These are phyloP conservation scores for Chloropicon primus DNA, from an alignment of 139 green algal species.

Conservation along the genomic window DNA sequence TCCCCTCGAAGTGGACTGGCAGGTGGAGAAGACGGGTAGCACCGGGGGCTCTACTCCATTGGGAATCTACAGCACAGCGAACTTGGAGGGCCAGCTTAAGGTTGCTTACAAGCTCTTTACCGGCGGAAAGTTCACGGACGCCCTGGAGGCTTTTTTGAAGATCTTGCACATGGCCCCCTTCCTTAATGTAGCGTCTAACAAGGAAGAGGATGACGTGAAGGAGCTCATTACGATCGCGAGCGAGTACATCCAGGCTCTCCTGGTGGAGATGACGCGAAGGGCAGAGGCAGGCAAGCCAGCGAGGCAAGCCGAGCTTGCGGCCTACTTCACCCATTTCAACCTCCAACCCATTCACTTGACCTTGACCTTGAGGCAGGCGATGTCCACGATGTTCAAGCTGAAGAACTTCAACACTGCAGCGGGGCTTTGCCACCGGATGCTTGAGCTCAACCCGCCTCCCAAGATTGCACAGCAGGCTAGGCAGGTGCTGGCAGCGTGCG, in stretches of 20 bases:
- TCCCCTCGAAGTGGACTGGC: neutral
- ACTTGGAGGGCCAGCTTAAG: constrained; percentile 36
- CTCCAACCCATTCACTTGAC: constrained; percentile 69
- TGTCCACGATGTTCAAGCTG: constrained; percentile 92
- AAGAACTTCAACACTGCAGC: constrained; percentile 81
- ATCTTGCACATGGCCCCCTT: constrained; percentile 83
- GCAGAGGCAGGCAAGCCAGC: constrained; percentile 38
- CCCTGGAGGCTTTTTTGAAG: constrained; percentile 56
- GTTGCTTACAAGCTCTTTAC: constrained; percentile 85
- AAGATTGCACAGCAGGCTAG: constrained; percentile 70
- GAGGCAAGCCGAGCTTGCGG: constrained; percentile 80
- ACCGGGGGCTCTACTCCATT: constrained; percentile 13
- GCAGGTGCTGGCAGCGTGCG: constrained; percentile 83
- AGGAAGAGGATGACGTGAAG: constrained; percentile 88
- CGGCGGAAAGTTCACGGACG: constrained; percentile 96
- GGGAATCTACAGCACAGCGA: constrained; percentile 5
- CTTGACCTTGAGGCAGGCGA: constrained; percentile 75
- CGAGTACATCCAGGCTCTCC: constrained; percentile 86
- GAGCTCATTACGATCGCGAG: constrained; percentile 82
- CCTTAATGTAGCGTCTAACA: constrained; percentile 70
- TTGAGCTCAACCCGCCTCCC: constrained; percentile 81
- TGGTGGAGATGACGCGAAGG: constrained; percentile 76
- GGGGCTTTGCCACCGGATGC: constrained; percentile 77
- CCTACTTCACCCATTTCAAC: constrained; percentile 97
- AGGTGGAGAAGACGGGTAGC: constrained; percentile 22